Evolutionary conservation across 192 early-diverging fungal genomes (phyloP).

Genomic region (Chytriomyces sp.): DNA sequence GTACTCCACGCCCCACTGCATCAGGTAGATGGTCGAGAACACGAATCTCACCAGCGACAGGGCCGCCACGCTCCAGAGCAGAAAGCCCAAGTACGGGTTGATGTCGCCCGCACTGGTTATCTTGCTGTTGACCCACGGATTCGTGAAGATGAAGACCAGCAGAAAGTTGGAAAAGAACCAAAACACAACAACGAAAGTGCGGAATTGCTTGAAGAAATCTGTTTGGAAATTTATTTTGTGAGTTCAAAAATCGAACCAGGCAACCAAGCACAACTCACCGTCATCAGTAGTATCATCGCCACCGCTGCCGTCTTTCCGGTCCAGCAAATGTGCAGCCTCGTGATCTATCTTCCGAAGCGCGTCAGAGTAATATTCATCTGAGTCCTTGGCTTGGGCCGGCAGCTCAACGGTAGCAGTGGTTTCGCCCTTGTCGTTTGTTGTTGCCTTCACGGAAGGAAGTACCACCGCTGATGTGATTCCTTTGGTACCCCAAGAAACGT

Average conservation of each 20-base stretch:
- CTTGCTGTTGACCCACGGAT: constrained; percentile 29
- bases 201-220: constrained; percentile 59
- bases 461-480: constrained; percentile 59
- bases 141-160: constrained; percentile 53
- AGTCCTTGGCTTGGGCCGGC: constrained; percentile 71
- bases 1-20: constrained; percentile 34
- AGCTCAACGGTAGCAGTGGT: constrained; percentile 72
- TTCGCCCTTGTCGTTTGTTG: constrained; percentile 68
- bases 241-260: neutral
- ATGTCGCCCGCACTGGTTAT: constrained; percentile 17
- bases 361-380: constrained; percentile 75
- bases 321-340: constrained; percentile 36
- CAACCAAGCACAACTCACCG: constrained; percentile 21
- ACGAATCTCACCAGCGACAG: constrained; percentile 44
- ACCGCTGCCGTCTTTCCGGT: constrained; percentile 62
- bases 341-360: constrained; percentile 52
- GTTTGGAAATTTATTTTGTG: neutral
- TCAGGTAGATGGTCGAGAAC: constrained; percentile 31
- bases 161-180: constrained; percentile 55
- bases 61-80: constrained; percentile 52
- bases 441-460: constrained; percentile 71
- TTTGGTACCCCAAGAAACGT: constrained; percentile 68
- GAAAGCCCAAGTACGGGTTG: constrained; percentile 55
- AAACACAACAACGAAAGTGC: constrained; percentile 52
- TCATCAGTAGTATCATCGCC: constrained; percentile 37